Percentiles rank a stretch among this genome's conserved stretches.
Evolutionary conservation across 345 rosid genomes (phyloP).

Genomic region (Capsella bursapastoris): DNA sequence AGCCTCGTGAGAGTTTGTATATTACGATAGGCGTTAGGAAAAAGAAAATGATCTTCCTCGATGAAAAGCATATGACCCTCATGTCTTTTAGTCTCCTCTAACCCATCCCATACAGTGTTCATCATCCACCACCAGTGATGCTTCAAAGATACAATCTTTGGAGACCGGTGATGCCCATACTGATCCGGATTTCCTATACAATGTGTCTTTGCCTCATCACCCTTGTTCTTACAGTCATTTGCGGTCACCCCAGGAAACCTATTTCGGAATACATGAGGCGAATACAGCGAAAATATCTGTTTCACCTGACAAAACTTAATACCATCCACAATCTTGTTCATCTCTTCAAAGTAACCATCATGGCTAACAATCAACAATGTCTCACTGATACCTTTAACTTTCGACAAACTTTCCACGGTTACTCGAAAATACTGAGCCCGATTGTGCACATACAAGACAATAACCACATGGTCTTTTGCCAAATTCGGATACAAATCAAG

Average conservation of each 20-base stretch:
- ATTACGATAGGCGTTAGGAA: constrained; percentile 93
- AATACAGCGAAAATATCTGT: constrained; percentile 83
- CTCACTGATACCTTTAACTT: constrained; percentile 82
- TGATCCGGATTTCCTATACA: constrained; percentile 91
- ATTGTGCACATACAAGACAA: constrained; percentile 91
- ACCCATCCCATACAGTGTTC: constrained; percentile 97
- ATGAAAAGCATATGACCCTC: constrained; percentile 85
- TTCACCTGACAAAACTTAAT: constrained; percentile 91
- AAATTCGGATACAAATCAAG: constrained; percentile 65
- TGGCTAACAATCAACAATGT: constrained; percentile 90
- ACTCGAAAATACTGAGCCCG: constrained; percentile 85
- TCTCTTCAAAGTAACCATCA: constrained; percentile 89
- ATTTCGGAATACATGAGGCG: constrained; percentile 70
- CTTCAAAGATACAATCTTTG: constrained; percentile 89
- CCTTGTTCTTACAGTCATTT: constrained; percentile 73
- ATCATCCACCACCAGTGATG: constrained; percentile 99
- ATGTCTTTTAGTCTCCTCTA: constrained; percentile 69
- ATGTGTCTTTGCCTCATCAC: constrained; percentile 55
- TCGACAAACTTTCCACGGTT: constrained; percentile 79
- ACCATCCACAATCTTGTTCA: constrained; percentile 77
- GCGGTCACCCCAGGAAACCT: constrained; percentile 75
- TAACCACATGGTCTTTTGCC: constrained; percentile 67
- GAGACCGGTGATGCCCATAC: constrained; percentile 88
- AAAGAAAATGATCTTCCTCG: constrained; percentile 95
- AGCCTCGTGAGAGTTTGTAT: constrained; percentile 66